Evolutionary conservation across 2,329 filamentous ascomycete genomes (phyloP).

Genomic region (Colletotrichum theobromicola): DNA sequence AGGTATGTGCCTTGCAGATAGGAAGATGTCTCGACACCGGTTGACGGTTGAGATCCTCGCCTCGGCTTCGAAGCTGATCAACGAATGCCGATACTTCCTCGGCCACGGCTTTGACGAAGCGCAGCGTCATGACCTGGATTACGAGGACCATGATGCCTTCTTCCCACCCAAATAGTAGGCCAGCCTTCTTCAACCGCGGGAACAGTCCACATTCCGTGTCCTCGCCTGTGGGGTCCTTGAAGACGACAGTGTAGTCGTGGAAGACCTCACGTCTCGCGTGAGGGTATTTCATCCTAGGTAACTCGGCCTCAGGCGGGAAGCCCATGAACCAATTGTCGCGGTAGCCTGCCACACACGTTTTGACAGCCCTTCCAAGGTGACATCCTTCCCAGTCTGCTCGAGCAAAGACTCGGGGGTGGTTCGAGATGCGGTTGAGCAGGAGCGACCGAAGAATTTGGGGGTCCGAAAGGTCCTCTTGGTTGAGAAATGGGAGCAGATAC

Average conservation of each 20-base stretch:
- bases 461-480: background rate
- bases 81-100: background rate
- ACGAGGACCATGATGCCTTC: slow-evolving; percentile 7
- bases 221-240: background rate
- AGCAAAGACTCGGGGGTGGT: background rate
- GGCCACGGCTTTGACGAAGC: background rate
- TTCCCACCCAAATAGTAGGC: background rate
- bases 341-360: background rate
- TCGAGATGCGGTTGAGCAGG: background rate
- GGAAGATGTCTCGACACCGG: background rate
- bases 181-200: background rate
- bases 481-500: slow-evolving; percentile 2
- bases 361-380: background rate
- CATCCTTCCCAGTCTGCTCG: background rate
- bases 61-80: background rate
- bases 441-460: background rate
- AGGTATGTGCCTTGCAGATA: background rate
- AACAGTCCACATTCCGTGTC: background rate
- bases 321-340: slow-evolving; percentile 13
- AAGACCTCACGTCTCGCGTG: background rate
- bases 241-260: background rate
- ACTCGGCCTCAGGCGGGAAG: background rate
- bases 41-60: background rate
- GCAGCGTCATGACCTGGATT: background rate
- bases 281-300: background rate